Evolutionary conservation across 805 yeast genomes (phyloP).

Genomic region (Metschnikowia gruessii): DNA sequence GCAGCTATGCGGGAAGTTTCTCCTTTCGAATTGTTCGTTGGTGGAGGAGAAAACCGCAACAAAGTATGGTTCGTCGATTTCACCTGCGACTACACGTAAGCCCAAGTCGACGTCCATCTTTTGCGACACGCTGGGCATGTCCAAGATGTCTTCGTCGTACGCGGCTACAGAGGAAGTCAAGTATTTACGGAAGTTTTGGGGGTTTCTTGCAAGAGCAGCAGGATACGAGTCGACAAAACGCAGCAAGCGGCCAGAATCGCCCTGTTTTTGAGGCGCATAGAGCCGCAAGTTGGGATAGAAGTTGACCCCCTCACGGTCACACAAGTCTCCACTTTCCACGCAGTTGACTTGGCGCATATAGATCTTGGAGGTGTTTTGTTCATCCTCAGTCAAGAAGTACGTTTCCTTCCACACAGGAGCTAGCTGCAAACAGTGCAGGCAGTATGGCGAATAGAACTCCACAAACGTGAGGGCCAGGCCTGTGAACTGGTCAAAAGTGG

Average conservation of each 20-base stretch:
- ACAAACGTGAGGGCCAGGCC: conserved; percentile 63
- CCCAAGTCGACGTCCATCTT: conserved; percentile 41
- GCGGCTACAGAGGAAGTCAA: conserved; percentile 53
- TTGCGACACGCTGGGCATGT: conserved; percentile 42
- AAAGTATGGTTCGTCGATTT: conserved; percentile 46
- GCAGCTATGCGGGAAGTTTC: conserved; percentile 40
- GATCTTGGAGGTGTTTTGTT: conserved; percentile 43
- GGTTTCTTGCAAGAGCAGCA: conserved; percentile 40
- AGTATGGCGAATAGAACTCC: conserved; percentile 89
- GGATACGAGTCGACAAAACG: conserved; percentile 47
- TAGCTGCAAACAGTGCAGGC: conserved; percentile 73
- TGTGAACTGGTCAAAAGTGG: conserved; percentile 49
- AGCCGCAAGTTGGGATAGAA: conserved; percentile 72
- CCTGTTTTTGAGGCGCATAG: conserved; percentile 53
- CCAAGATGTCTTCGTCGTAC: conserved; percentile 36
- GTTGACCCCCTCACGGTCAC: conserved; percentile 59
- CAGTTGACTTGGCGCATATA: conserved; percentile 81
- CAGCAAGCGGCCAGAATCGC: conserved; percentile 24
- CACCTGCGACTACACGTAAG: conserved; percentile 51
- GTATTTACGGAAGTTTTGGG: conserved; percentile 50
- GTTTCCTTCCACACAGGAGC: conserved; percentile 84
- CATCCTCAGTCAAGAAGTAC: conserved; percentile 47
- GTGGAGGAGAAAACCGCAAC: conserved; percentile 67
- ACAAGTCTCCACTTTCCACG: conserved; percentile 80
- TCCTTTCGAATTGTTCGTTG: conserved; percentile 39